These are phyloP conservation scores for Rehmannia glutinosa DNA, from an alignment of 257 asterid species.

Conservation along the genomic window DNA sequence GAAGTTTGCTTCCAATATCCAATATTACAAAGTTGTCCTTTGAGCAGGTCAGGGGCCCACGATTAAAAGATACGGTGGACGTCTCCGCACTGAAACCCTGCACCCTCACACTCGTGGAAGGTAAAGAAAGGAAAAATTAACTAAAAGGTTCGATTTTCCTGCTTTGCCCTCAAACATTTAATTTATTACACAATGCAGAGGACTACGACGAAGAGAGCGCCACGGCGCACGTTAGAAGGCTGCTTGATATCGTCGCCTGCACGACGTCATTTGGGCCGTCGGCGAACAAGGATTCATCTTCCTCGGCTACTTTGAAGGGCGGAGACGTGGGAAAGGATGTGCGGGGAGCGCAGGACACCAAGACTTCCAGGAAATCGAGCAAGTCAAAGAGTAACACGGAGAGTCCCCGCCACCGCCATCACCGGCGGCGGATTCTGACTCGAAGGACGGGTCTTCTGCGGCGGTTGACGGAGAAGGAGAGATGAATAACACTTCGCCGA, in stretches of 20 bases:
- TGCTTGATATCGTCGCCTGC: constrained; percentile 78
- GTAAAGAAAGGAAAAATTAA: constrained; percentile 20
- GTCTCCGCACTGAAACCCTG: constrained; percentile 92
- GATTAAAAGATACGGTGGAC: constrained; percentile 84
- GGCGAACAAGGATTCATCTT: constrained; percentile 35
- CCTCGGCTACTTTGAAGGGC: constrained; percentile 23
- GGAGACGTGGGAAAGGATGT: constrained; percentile 42
- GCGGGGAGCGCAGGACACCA: constrained; percentile 41
- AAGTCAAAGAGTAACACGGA: constrained; percentile 41
- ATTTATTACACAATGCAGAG: constrained; percentile 44
- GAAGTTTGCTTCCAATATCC: background rate
- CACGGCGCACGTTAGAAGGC: constrained; percentile 81
- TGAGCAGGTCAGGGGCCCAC: constrained; percentile 77
- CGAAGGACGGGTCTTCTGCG: constrained; percentile 31
- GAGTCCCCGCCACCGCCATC: constrained; percentile 51
- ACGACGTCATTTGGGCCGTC: constrained; percentile 90
- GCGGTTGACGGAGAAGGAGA: constrained; percentile 71
- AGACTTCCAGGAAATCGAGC: constrained; percentile 50
- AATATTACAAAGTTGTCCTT: background rate
- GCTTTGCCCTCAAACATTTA: constrained; percentile 22
- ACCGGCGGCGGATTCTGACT: constrained; percentile 19
- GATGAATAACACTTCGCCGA: constrained; percentile 77
- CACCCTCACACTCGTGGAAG: constrained; percentile 80
- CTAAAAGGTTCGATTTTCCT: constrained; percentile 1
- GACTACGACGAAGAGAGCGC: constrained; percentile 80